Evolutionary conservation across 1,284 basidiomycete genomes (phyloP).

Genomic region (Ustilago xerochloae): DNA sequence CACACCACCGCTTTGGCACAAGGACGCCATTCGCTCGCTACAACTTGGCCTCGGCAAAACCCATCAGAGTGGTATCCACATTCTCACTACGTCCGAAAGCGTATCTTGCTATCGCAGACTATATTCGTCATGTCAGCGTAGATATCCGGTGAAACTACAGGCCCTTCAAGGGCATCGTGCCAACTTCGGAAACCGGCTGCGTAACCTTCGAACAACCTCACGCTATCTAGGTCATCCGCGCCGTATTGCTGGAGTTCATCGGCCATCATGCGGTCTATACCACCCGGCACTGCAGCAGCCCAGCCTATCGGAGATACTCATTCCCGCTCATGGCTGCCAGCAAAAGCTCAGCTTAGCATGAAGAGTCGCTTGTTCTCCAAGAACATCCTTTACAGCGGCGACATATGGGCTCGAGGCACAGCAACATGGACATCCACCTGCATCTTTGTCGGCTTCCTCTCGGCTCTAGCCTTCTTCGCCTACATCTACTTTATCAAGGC

Average conservation of each 20-base stretch:
- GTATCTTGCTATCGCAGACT: neutral
- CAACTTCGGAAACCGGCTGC: neutral
- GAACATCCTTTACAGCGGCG: constrained; percentile 18
- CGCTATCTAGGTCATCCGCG: neutral
- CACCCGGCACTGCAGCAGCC: neutral
- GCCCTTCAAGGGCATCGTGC: constrained; percentile 12
- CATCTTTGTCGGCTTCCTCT: constrained; percentile 3
- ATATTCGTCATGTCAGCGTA: constrained; percentile 7
- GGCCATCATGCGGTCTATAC: constrained; percentile 4
- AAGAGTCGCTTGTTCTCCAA: constrained; percentile 26
- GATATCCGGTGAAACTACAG: neutral
- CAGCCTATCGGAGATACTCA: neutral
- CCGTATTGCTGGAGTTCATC: too few species aligned
- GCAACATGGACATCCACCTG: constrained; percentile 17
- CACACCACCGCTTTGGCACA: too few species aligned
- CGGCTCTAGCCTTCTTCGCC: neutral
- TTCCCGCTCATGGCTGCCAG: constrained; percentile 12
- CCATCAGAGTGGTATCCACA: too few species aligned
- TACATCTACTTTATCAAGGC: constrained; percentile 1
- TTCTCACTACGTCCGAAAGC: too few species aligned
- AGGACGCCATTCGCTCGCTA: too few species aligned
- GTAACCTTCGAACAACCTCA: neutral
- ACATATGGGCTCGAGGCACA: constrained; percentile 14
- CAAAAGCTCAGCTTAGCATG: constrained; percentile 9
- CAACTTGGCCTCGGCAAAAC: too few species aligned